Evolutionary conservation across 257 asterid genomes (phyloP).

Genomic region (Nicotiana sylvestris): DNA sequence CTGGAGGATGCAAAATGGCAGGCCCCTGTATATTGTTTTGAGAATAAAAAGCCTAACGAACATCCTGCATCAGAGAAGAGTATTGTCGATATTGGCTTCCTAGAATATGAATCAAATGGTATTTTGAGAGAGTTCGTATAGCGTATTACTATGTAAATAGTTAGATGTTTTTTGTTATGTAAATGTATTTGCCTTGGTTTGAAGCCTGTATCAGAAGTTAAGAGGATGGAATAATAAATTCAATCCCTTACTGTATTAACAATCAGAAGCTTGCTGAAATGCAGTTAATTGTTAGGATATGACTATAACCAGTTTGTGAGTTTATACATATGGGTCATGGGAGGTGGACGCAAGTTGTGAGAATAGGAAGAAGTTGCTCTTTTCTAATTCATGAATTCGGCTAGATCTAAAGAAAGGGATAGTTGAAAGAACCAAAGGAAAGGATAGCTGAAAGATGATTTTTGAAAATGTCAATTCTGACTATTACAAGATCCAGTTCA

Average conservation of each 20-base stretch:
- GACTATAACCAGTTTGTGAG: too few relatives aligned
- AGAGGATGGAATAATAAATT: not conserved
- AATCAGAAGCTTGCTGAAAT: not conserved
- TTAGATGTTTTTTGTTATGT: not conserved
- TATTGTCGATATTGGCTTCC: not conserved
- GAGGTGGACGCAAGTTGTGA: too few relatives aligned
- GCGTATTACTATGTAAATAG: not conserved
- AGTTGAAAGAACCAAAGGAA: too few relatives aligned
- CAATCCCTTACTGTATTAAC: not conserved
- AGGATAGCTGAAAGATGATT: too few relatives aligned
- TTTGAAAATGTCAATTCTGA: too few relatives aligned
- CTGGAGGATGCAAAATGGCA: slow-evolving; percentile 78
- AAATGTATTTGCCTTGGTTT: not conserved
- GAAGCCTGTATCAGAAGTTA: not conserved
- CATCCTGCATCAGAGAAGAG: not conserved
- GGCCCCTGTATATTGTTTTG: slow-evolving; percentile 72
- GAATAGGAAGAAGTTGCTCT: too few relatives aligned
- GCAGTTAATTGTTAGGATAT: not conserved
- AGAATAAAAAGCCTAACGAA: slow-evolving; percentile 11
- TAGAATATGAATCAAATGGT: not conserved
- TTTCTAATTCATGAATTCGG: too few relatives aligned
- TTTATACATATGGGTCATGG: too few relatives aligned
- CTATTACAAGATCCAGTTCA: too few relatives aligned
- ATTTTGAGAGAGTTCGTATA: not conserved
- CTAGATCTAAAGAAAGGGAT: too few relatives aligned